Conservation (phyloP, 2,329 filamentous ascomycete genomes). For the Pestalotiopsis sp. region DNA sequence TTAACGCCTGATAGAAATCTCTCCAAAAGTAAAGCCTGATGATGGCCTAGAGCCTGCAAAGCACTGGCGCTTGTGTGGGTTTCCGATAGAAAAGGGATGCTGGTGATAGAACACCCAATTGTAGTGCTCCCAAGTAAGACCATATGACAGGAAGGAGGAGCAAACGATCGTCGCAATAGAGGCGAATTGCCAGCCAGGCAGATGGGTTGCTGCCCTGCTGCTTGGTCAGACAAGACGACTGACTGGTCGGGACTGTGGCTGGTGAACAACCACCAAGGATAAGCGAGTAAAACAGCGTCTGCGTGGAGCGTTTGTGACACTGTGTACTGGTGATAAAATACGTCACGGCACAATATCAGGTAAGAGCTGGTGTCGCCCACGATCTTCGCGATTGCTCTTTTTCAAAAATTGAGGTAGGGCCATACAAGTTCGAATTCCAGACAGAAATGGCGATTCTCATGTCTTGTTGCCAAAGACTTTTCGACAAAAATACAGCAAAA, state of each 20-base stretch:
- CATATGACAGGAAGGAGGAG: conserved; percentile 1
- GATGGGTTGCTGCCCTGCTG: not conserved
- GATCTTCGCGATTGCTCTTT: not conserved
- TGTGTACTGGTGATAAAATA: not conserved
- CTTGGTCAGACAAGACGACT: not conserved
- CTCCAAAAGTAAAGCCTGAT: not conserved
- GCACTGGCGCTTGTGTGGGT: not conserved
- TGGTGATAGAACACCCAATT: not conserved
- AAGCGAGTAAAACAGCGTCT: not conserved
- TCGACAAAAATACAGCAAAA: not conserved
- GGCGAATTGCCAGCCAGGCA: conserved; percentile 8
- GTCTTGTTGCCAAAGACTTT: not conserved
- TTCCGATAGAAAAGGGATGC: conserved; percentile 1
- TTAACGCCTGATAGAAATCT: not conserved
- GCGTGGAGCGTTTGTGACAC: not conserved
- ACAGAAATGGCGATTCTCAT: conserved; percentile 4
- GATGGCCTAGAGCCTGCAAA: conserved; percentile 11
- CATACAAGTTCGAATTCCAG: conserved; percentile 6
- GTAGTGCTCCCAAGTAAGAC: conserved; percentile 7
- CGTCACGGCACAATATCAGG: not conserved
- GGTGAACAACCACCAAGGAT: not conserved
- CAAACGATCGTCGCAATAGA: conserved; percentile 13
- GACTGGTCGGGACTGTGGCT: conserved; percentile 1
- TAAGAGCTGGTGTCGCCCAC: not conserved
- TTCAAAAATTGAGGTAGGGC: conserved; percentile 9